Conservation (phyloP, 148 eudicot genomes). For the Pouteria glomerata region DNA sequence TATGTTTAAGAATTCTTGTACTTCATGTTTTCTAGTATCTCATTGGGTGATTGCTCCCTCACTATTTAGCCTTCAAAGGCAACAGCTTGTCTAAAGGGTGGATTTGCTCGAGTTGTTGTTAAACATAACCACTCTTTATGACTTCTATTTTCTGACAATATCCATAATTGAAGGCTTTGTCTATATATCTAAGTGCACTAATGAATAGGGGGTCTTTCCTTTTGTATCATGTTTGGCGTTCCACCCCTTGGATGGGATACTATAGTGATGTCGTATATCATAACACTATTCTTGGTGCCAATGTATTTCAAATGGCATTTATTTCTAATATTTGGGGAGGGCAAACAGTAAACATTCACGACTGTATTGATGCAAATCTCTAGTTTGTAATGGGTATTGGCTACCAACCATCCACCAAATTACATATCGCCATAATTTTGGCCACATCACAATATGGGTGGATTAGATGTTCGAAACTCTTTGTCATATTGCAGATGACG, state of each 20-base stretch:
- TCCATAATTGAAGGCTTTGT: slow-evolving; percentile 1
- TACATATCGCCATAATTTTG: slow-evolving; percentile 92
- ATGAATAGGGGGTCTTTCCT: neutral
- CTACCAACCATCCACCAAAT: slow-evolving; percentile 94
- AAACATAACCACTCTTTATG: neutral
- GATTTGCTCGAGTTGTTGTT: too few relatives aligned
- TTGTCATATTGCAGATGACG: slow-evolving; percentile 45
- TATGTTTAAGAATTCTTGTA: too few relatives aligned
- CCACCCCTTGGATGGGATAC: too few relatives aligned
- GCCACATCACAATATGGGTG: slow-evolving; percentile 84
- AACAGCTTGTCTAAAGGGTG: too few relatives aligned
- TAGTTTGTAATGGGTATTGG: slow-evolving; percentile 99
- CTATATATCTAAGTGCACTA: neutral
- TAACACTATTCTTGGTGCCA: slow-evolving; percentile 62
- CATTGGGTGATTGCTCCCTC: too few relatives aligned
- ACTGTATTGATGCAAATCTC: slow-evolving; percentile 68
- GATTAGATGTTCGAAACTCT: too few relatives aligned
- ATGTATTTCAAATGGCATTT: slow-evolving; percentile 63
- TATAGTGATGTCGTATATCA: slow-evolving; percentile 73
- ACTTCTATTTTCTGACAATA: neutral
- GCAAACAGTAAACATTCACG: slow-evolving; percentile 89
- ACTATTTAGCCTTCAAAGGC: too few relatives aligned
- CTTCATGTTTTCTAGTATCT: too few relatives aligned
- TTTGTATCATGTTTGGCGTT: slow-evolving; percentile 64
- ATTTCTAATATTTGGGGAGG: slow-evolving; percentile 58